Conservation (phyloP, 1,139 yeast genomes). For the Ashbya aceris region DNA sequence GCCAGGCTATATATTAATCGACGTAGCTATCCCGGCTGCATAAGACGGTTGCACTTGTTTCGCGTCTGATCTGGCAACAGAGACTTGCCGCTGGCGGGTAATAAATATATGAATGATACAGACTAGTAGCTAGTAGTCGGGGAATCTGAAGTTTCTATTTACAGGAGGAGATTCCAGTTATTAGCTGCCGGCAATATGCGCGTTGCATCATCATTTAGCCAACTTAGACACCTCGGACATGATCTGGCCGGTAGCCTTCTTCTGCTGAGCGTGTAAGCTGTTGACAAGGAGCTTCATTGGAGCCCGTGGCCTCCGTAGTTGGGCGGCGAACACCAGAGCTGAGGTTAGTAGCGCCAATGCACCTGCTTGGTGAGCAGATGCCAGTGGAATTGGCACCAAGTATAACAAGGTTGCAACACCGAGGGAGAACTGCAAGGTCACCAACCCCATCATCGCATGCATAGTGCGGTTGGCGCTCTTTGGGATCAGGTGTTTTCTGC, state of each 20-base stretch:
- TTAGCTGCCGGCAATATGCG: neutral
- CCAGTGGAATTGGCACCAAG: constrained; percentile 85
- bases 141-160: too few relatives aligned
- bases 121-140: too few relatives aligned
- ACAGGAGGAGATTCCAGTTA: too few relatives aligned
- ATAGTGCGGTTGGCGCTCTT: constrained; percentile 45
- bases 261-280: constrained; percentile 28
- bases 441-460: constrained; percentile 72
- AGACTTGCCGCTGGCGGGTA: too few relatives aligned
- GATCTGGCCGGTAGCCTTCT: constrained; percentile 26
- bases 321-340: constrained; percentile 59
- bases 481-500: constrained; percentile 57
- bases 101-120: too few relatives aligned
- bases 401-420: constrained; percentile 83
- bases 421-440: constrained; percentile 67
- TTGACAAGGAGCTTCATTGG: constrained; percentile 31
- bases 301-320: constrained; percentile 60
- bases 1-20: too few relatives aligned
- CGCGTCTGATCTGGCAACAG: too few relatives aligned
- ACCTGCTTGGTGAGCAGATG: constrained; percentile 96
- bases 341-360: constrained; percentile 83
- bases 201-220: constrained; percentile 18
- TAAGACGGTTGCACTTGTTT: too few relatives aligned
- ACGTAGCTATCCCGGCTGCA: too few relatives aligned
- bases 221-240: constrained; percentile 30